Evolutionary conservation across 345 rosid species (phyloP).

Genomic region (Hibiscus mutabilis): DNA sequence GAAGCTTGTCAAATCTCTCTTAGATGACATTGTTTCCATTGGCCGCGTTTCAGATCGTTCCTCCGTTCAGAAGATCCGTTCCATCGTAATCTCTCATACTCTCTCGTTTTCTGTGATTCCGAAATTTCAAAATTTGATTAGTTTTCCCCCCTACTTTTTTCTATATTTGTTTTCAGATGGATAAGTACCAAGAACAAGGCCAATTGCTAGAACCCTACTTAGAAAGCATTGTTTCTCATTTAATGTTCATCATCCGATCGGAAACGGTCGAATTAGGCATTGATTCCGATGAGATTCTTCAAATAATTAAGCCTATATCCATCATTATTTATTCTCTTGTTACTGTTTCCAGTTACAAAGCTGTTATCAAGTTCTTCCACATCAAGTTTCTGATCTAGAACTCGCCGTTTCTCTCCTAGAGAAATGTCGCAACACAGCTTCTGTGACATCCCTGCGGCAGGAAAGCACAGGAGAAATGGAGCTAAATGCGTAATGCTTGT

Average conservation of each 20-base stretch:
- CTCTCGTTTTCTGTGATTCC: background rate
- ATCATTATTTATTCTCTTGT: slow-evolving; percentile 75
- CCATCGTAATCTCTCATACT: slow-evolving; percentile 42
- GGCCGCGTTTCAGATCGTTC: slow-evolving; percentile 57
- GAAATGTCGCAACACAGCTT: slow-evolving; percentile 58
- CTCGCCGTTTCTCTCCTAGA: slow-evolving; percentile 81
- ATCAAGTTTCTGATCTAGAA: slow-evolving; percentile 87
- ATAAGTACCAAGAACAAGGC: slow-evolving; percentile 89
- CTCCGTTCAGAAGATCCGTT: slow-evolving; percentile 69
- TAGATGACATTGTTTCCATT: slow-evolving; percentile 56
- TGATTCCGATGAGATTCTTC: slow-evolving; percentile 45
- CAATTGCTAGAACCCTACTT: slow-evolving; percentile 84
- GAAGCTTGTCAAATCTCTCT: slow-evolving; percentile 67
- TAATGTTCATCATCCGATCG: slow-evolving; percentile 65
- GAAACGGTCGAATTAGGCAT: slow-evolving; percentile 45
- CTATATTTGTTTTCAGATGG: slow-evolving; percentile 41
- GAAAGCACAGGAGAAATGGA: slow-evolving; percentile 99
- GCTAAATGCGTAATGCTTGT: slow-evolving; percentile 74
- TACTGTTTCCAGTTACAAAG: slow-evolving; percentile 87
- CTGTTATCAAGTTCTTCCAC: slow-evolving; percentile 83
- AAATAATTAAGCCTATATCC: slow-evolving; percentile 66
- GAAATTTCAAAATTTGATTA: background rate
- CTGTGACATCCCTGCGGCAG: slow-evolving; percentile 59
- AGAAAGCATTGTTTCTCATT: slow-evolving; percentile 73
- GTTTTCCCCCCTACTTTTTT: background rate